A percentile compares a stretch with the other conserved stretches of the same genome.
Evolutionary conservation across 371 early-diverging fungal species (phyloP).

Genomic region (Rhizopus microsporus): DNA sequence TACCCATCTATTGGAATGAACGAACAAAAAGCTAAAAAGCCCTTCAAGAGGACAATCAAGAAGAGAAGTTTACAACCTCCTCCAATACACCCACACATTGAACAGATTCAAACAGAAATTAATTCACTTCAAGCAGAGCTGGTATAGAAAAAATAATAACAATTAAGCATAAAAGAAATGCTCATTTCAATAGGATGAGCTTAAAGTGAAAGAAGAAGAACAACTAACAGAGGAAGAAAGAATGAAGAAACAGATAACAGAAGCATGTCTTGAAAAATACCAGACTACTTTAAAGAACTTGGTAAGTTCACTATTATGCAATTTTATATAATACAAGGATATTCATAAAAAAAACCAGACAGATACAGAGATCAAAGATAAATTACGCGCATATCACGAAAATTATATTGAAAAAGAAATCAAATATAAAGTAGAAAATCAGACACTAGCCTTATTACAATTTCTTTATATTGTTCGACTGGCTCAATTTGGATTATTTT

Average conservation of each 20-base stretch:
- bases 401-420: conserved; percentile 6
- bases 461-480: conserved; percentile 42
- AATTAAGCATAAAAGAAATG: background rate
- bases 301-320: background rate
- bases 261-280: conserved; percentile 12
- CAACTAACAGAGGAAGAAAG: conserved; percentile 11
- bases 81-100: conserved; percentile 23
- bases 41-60: background rate
- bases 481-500: conserved; percentile 39
- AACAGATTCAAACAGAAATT: conserved; percentile 28
- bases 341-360: background rate
- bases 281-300: conserved; percentile 7
- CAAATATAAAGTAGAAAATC: conserved; percentile 9
- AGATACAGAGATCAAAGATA: conserved; percentile 1
- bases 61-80: background rate
- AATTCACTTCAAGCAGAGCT: conserved; percentile 23
- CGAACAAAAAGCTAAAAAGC: background rate
- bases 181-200: background rate
- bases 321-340: background rate
- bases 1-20: background rate
- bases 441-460: conserved; percentile 34
- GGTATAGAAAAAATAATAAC: conserved; percentile 12
- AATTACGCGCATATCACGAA: conserved; percentile 7
- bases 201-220: conserved; percentile 16
- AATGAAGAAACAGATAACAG: background rate